A percentile compares a stretch with the other conserved stretches of the same genome.
These are phyloP conservation scores for Aquilaria yunnanensis DNA, from an alignment of 345 rosid species.

Conservation along the genomic window DNA sequence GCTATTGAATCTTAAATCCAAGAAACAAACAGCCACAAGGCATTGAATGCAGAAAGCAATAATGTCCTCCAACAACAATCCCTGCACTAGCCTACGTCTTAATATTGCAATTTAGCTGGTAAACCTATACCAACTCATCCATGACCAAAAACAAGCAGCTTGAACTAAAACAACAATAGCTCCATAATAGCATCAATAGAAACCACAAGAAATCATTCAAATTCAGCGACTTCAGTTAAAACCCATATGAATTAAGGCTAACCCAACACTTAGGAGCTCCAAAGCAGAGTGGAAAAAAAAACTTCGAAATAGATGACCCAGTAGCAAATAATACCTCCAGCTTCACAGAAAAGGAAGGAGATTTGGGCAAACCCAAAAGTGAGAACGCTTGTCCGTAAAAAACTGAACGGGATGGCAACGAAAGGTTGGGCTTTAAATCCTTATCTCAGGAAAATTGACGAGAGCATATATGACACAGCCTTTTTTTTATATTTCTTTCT, in stretches of 20 bases:
- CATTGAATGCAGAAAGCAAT: no score
- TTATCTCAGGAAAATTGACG: slow-evolving; percentile 26
- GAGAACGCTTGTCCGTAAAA: background rate
- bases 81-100: no score
- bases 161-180: background rate
- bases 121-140: background rate
- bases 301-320: slow-evolving; percentile 8
- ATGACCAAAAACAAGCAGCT: slow-evolving; percentile 2
- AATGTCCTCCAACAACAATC: no score
- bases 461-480: no score
- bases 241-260: slow-evolving; percentile 6
- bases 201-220: background rate
- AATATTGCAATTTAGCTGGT: background rate
- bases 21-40: no score
- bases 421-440: slow-evolving; percentile 37
- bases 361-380: slow-evolving; percentile 2
- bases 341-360: background rate
- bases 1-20: no score
- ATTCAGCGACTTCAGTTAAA: background rate
- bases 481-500: background rate
- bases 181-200: background rate
- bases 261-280: background rate
- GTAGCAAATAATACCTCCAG: slow-evolving; percentile 1
- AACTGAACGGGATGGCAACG: slow-evolving; percentile 25
- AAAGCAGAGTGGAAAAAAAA: background rate